Conservation (phyloP, 1,284 basidiomycete species). For the Moesziomyces antarcticus region DNA sequence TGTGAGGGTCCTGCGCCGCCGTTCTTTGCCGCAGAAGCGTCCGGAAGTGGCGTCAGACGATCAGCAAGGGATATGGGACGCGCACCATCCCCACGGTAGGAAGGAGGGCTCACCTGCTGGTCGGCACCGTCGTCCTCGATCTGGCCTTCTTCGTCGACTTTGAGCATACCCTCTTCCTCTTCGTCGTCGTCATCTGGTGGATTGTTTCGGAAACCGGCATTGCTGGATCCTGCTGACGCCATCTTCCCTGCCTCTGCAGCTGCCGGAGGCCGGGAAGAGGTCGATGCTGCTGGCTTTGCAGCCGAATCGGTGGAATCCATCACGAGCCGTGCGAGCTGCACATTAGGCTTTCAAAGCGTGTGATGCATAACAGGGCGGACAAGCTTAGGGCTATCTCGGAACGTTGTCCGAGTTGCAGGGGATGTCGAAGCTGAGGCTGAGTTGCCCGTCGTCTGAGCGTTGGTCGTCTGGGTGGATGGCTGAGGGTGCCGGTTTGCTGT, state of each 20-base stretch:
- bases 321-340: neutral
- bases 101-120: conserved; percentile 37
- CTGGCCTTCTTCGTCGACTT: conserved; percentile 48
- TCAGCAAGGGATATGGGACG: conserved; percentile 31
- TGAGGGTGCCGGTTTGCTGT: no score
- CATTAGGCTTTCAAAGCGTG: neutral
- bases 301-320: conserved; percentile 15
- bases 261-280: neutral
- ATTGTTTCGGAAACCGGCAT: conserved; percentile 3
- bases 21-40: conserved; percentile 14
- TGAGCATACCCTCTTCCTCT: conserved; percentile 52
- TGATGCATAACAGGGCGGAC: conserved; percentile 1
- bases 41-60: conserved; percentile 29
- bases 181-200: conserved; percentile 32
- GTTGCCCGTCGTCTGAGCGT: no score
- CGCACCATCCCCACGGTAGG: conserved; percentile 6
- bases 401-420: no score
- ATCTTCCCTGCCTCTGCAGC: conserved; percentile 1
- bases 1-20: conserved; percentile 12
- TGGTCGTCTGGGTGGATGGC: no score
- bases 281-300: neutral
- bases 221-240: conserved; percentile 6
- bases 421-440: no score
- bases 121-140: conserved; percentile 38
- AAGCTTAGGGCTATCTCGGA: no score